Conservation (phyloP, 1,284 basidiomycete species). For the Xerocomus minutiporus region DNA sequence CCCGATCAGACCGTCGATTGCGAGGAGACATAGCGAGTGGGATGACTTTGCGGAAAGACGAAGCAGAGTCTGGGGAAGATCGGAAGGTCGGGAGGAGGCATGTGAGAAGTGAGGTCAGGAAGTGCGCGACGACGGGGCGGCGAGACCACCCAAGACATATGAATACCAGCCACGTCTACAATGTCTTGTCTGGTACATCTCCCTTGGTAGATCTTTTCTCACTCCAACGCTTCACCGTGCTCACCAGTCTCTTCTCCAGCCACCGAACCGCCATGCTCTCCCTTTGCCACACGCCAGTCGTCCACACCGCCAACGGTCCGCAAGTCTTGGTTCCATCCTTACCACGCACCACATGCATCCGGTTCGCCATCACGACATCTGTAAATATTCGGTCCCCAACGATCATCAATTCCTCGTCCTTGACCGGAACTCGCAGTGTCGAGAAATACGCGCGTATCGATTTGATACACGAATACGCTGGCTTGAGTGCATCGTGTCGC, state of each 20-base stretch:
- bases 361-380: constrained; percentile 82
- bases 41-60: too few species aligned
- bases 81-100: too few species aligned
- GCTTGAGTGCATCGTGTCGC: constrained; percentile 67
- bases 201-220: too few species aligned
- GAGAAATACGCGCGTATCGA: constrained; percentile 52
- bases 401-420: constrained; percentile 64
- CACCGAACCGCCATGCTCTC: constrained; percentile 59
- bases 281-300: constrained; percentile 60
- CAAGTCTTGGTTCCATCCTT: neutral
- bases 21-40: too few species aligned
- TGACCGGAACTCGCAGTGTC: constrained; percentile 41
- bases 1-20: too few species aligned
- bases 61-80: too few species aligned
- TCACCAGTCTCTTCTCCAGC: constrained; percentile 50
- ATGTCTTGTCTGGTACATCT: too few species aligned
- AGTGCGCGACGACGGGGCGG: too few species aligned
- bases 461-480: constrained; percentile 54
- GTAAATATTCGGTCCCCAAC: constrained; percentile 92
- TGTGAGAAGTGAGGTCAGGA: too few species aligned
- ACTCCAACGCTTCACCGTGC: constrained; percentile 8
- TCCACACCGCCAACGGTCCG: constrained; percentile 62
- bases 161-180: neutral
- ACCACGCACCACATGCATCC: constrained; percentile 43
- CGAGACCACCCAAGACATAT: neutral